A percentile compares a stretch with the other conserved stretches of the same genome.
phyloP scores from a whole-genome alignment of 352 stramenopile species.

The Blastocystis sp. region DNA sequence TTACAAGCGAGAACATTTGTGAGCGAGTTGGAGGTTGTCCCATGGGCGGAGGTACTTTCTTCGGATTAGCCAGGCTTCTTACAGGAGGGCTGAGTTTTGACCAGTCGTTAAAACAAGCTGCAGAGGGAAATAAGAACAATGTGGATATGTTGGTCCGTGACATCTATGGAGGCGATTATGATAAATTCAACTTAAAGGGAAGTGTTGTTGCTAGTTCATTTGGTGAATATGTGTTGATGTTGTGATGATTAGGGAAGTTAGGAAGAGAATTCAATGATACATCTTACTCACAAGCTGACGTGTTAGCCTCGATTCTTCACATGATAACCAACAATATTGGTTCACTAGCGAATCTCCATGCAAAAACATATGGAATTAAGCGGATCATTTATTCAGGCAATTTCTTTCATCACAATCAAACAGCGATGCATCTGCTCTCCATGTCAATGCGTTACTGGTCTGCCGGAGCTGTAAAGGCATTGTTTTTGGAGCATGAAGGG shows the following conservation, averaged over 20 bases:
- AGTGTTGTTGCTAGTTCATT: slow-evolving; percentile 91
- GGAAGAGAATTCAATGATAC: slow-evolving; percentile 46
- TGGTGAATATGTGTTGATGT: slow-evolving; percentile 81
- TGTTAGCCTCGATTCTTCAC: slow-evolving; percentile 76
- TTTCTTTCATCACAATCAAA: slow-evolving; percentile 95
- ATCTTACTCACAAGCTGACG: slow-evolving; percentile 16
- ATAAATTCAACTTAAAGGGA: slow-evolving; percentile 85
- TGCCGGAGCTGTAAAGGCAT: slow-evolving; percentile 83
- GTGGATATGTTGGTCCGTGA: slow-evolving; percentile 97
- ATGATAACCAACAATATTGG: slow-evolving; percentile 98
- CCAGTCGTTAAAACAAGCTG: slow-evolving; percentile 78
- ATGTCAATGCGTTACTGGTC: slow-evolving; percentile 98
- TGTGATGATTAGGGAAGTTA: neutral
- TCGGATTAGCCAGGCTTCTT: slow-evolving; percentile 89
- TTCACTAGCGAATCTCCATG: slow-evolving; percentile 95
- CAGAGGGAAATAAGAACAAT: slow-evolving; percentile 73
- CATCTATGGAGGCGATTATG: slow-evolving; percentile 95
- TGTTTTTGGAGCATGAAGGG: slow-evolving; percentile 92
- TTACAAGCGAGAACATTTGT: slow-evolving; percentile 85
- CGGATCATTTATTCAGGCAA: slow-evolving; percentile 95
- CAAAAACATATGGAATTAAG: slow-evolving; percentile 89
- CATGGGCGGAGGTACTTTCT: slow-evolving; percentile 97
- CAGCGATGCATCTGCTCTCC: slow-evolving; percentile 80
- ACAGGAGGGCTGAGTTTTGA: slow-evolving; percentile 79
- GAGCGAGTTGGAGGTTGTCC: slow-evolving; percentile 94